Base-by-base conservation (phyloP, 2,329 filamentous ascomycete genomes). In the Emergomyces africanus region DNA sequence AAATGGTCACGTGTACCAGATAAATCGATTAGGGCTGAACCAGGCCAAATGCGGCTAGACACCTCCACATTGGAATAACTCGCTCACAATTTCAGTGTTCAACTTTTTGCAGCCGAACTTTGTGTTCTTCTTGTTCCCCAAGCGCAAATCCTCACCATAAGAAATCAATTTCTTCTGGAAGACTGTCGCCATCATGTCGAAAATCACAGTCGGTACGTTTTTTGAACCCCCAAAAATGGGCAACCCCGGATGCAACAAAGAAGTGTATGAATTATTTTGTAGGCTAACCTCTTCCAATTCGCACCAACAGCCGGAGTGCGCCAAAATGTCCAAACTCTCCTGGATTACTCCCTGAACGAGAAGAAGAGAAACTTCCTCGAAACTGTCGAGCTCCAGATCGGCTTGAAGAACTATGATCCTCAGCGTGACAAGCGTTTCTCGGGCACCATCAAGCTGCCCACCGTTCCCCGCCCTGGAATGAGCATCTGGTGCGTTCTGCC, bases 401-500 rank as follows among this genome's bases (percentile, higher is more conserved):
- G 89, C 78, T 86, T 95, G 77, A 95, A 95, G 88, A 95, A 95
- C 87, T 96, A 96, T 83, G 89, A 99, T 78, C 92, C 94, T 75
- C 84, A 97, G 87, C 92, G 94, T 90, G 94, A 99, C 83, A 99
- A 99, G 92, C 92, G 92, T 96, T 99, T 99, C 92, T 95, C 89
- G 61, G 94, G 94, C 79, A 97, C 94, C 78, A 89, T 99, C 83
- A 90, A 88, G 82, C 88, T 97, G 73, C 91, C 92, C 69, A 83
- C 85, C 73, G 83, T 97, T 70, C 94, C 91, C 71, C 90, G 90
- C 76, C 94, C 90, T 76, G 85, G 86, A 82, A 94, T 95, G 89
- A 79, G 76, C 80, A 85, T 95, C 81, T 95, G 87, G 82, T 84
- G 78, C 66, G 79, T 74, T 74, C 55, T 10, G 6, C 6, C 42